phyloP scores from a whole-genome alignment of 257 asterid genomes.

The Nicotiana tomentosiformis region DNA sequence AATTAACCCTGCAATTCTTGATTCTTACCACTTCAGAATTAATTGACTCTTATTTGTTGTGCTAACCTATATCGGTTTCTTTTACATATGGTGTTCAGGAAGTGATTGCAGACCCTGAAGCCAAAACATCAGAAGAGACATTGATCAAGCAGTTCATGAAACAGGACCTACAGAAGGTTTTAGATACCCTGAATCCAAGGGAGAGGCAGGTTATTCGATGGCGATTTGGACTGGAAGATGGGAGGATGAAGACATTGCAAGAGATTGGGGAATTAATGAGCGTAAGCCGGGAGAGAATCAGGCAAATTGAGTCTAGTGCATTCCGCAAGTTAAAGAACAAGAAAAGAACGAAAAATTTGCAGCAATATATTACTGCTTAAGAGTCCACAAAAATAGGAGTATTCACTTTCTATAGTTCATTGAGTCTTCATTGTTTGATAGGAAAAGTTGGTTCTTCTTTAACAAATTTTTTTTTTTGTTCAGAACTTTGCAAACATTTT shows the following conservation, averaged over 20 bases:
- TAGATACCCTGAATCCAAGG: slow-evolving; percentile 63
- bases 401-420: neutral
- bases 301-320: slow-evolving; percentile 77
- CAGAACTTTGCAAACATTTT: neutral
- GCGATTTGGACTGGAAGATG: slow-evolving; percentile 84
- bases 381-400: neutral
- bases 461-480: neutral
- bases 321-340: slow-evolving; percentile 87
- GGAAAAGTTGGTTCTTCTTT: slow-evolving; percentile 12
- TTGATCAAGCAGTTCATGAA: slow-evolving; percentile 68
- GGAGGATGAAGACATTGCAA: slow-evolving; percentile 79
- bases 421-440: slow-evolving; percentile 28
- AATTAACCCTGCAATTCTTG: neutral
- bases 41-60: neutral
- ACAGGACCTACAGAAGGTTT: slow-evolving; percentile 66
- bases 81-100: slow-evolving; percentile 35
- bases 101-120: slow-evolving; percentile 74
- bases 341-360: slow-evolving; percentile 67
- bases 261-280: slow-evolving; percentile 91
- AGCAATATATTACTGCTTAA: slow-evolving; percentile 56
- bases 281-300: slow-evolving; percentile 86
- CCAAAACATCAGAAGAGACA: slow-evolving; percentile 67
- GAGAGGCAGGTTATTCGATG: slow-evolving; percentile 67
- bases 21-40: neutral
- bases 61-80: neutral